These are phyloP conservation scores for Tarenaya hassleriana DNA, from an alignment of 345 rosid genomes.

Conservation along the genomic window DNA sequence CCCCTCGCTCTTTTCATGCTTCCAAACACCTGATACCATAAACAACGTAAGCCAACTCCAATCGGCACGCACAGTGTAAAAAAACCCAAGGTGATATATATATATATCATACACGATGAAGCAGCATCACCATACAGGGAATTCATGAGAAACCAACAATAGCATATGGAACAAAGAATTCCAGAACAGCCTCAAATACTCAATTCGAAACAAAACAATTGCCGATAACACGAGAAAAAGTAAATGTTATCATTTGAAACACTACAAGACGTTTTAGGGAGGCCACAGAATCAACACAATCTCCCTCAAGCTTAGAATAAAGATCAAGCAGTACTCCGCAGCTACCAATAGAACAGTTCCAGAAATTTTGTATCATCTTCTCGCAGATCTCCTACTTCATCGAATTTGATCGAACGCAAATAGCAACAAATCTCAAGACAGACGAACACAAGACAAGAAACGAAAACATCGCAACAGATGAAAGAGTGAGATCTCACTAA, in stretches of 20 bases:
- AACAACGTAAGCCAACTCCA: constrained; percentile 12
- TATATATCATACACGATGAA: not conserved
- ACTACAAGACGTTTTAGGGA: no score
- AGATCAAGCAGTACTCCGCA: no score
- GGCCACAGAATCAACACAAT: no score
- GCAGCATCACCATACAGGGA: not conserved
- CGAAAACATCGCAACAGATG: not conserved
- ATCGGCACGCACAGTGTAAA: not conserved
- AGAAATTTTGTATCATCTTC: not conserved
- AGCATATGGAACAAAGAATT: not conserved
- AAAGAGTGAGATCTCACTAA: not conserved
- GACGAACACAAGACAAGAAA: not conserved
- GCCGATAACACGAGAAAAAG: not conserved
- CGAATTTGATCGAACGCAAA: not conserved
- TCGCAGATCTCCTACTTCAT: no score
- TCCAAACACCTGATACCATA: constrained; percentile 45
- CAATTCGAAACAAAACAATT: not conserved
- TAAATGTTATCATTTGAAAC: no score
- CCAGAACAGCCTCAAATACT: not conserved
- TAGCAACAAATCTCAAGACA: not conserved
- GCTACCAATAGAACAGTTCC: not conserved
- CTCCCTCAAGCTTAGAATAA: no score
- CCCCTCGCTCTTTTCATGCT: constrained; percentile 51
- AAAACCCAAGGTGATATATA: not conserved
- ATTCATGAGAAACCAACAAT: no score